Conservation (phyloP, 2,329 filamentous ascomycete species). For the Claviceps quebecensis region DNA sequence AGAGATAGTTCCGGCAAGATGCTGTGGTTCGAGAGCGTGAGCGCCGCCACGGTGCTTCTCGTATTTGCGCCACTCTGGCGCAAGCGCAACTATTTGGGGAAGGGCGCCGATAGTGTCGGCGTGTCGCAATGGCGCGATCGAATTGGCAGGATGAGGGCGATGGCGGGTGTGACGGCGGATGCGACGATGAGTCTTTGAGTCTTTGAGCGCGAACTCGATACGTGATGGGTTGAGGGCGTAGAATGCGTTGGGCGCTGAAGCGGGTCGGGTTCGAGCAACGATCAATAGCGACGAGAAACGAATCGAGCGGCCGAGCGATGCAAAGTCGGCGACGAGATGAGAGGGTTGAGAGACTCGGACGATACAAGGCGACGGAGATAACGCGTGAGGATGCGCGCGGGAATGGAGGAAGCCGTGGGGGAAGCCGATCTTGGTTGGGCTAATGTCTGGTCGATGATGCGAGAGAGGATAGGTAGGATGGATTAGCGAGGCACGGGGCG, state of each 20-base stretch:
- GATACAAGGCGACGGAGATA: not conserved
- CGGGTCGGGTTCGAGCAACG: constrained; percentile 4
- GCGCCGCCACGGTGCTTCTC: constrained; percentile 38
- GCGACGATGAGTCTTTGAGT: not conserved
- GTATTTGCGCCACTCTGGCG: constrained; percentile 14
- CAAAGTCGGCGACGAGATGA: not conserved
- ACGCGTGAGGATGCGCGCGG: constrained; percentile 1
- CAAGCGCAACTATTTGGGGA: constrained; percentile 4
- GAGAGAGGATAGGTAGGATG: constrained; percentile 1
- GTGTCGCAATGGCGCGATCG: constrained; percentile 1
- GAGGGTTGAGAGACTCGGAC: not conserved
- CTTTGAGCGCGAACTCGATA: constrained; percentile 8
- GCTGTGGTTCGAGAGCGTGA: constrained; percentile 39
- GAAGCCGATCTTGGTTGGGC: not conserved
- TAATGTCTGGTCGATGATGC: constrained; percentile 1
- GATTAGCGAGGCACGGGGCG: not conserved
- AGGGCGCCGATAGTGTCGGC: not conserved
- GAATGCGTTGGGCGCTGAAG: constrained; percentile 2
- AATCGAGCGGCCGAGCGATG: not conserved
- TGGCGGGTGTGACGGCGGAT: not conserved
- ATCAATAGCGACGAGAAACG: constrained; percentile 1
- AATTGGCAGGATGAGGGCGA: constrained; percentile 1
- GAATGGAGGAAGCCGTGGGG: not conserved
- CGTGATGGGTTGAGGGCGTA: not conserved
- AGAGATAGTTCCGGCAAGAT: constrained; percentile 40